Percentiles rank a stretch among this genome's conserved stretches.
Evolutionary conservation across 2,329 filamentous ascomycete genomes (phyloP).

Genomic region (Colletotrichum cuscutae): DNA sequence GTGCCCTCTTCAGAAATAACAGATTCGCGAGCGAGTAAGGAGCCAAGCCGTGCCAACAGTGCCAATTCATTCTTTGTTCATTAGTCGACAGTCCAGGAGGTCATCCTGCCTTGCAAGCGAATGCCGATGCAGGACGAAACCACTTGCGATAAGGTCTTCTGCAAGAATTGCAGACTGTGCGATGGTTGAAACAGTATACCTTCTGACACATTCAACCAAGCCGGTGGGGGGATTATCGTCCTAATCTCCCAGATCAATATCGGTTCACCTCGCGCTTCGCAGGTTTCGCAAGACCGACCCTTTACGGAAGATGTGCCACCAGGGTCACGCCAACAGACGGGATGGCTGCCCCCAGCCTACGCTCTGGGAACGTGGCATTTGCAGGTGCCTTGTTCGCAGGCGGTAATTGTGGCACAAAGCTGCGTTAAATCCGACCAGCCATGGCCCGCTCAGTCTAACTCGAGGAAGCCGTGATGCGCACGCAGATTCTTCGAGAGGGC

Average conservation of each 20-base stretch:
- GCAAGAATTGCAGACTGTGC: not conserved
- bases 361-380: constrained; percentile 15
- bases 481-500: not conserved
- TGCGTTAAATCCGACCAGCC: constrained; percentile 13
- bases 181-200: not conserved
- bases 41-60: no score
- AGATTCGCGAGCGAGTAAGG: no score
- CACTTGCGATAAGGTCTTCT: not conserved
- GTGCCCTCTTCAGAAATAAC: no score
- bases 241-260: not conserved
- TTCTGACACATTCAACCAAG: not conserved
- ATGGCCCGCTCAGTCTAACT: not conserved
- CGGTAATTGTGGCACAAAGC: not conserved
- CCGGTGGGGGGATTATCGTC: not conserved
- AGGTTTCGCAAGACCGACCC: constrained; percentile 14
- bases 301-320: constrained; percentile 15
- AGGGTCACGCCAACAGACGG: constrained; percentile 14
- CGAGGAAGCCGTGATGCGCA: not conserved
- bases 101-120: not conserved
- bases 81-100: not conserved
- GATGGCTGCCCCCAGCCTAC: not conserved
- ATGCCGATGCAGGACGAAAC: not conserved
- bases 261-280: constrained; percentile 8
- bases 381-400: not conserved
- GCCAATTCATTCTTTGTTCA: not conserved